Percentiles rank a stretch among this genome's conserved stretches.
These are phyloP conservation scores for Cyclotella kingstonii DNA, from an alignment of 108 stramenopile species.

Conservation along the genomic window DNA sequence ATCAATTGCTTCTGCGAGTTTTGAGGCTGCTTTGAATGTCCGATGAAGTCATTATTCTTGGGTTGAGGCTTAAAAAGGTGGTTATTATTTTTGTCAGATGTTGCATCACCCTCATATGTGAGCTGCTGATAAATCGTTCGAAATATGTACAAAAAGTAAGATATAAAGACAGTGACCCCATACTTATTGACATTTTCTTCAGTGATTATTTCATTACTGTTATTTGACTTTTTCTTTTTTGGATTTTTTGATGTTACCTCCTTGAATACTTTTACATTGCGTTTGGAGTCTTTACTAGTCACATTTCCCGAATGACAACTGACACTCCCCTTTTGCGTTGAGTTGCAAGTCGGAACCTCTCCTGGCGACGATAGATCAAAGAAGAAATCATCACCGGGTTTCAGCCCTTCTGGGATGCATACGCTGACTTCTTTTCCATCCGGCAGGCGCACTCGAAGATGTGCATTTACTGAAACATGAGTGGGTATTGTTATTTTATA, in stretches of 20 bases:
- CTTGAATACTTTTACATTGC: slow-evolving; percentile 1
- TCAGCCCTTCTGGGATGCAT: slow-evolving; percentile 47
- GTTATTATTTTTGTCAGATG: no score
- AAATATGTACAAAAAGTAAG: slow-evolving; percentile 19
- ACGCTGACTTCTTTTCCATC: slow-evolving; percentile 65
- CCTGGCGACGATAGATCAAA: slow-evolving; percentile 51
- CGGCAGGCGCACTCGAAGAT: slow-evolving; percentile 53
- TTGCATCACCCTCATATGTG: slow-evolving; percentile 4
- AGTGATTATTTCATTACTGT: neutral
- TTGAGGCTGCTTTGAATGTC: neutral
- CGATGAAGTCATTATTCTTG: no score
- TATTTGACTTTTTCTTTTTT: slow-evolving; percentile 26
- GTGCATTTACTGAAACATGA: slow-evolving; percentile 24
- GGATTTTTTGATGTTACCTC: slow-evolving; percentile 28
- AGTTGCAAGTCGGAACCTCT: neutral
- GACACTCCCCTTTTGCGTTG: neutral
- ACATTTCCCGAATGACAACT: neutral
- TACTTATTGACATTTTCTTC: neutral
- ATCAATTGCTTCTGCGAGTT: neutral
- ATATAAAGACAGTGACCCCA: slow-evolving; percentile 15
- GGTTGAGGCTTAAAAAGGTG: neutral
- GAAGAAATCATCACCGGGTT: slow-evolving; percentile 59
- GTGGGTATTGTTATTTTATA: slow-evolving; percentile 37
- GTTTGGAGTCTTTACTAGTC: neutral
- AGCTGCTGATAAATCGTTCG: slow-evolving; percentile 16